These are phyloP conservation scores for Rhodotorula paludigena DNA, from an alignment of 768 basidiomycete genomes.

Conservation along the genomic window DNA sequence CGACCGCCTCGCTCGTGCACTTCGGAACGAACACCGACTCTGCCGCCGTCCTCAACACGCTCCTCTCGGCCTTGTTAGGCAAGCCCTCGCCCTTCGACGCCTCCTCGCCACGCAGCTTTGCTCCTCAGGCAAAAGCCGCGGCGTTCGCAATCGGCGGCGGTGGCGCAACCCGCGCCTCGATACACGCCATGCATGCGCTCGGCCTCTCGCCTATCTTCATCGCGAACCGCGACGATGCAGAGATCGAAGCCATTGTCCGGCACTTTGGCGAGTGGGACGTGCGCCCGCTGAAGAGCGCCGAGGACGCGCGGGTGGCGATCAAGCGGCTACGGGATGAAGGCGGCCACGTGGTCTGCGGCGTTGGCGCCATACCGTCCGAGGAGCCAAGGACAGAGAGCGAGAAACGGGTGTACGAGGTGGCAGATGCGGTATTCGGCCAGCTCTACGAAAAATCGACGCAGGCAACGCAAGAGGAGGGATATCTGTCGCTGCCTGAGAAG, in stretches of 20 bases:
- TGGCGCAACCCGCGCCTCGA: background rate
- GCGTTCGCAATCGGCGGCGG: constrained; percentile 6
- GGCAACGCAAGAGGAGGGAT: background rate
- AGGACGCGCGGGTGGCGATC: background rate
- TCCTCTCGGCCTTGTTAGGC: background rate
- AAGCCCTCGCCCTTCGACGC: background rate
- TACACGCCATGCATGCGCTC: background rate
- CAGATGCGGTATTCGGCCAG: background rate
- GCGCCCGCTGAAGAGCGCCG: background rate
- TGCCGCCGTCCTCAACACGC: background rate
- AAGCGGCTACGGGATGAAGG: background rate
- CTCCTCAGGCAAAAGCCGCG: background rate
- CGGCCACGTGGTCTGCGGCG: background rate
- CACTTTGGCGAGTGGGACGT: background rate
- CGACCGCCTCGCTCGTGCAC: background rate
- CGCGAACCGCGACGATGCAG: background rate
- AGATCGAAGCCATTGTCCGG: background rate
- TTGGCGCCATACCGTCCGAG: background rate
- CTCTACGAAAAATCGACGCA: background rate
- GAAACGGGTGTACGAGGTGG: background rate
- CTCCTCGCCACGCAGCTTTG: background rate
- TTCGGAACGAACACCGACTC: constrained; percentile 2
- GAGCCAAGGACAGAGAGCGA: background rate
- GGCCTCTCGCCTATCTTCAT: background rate
- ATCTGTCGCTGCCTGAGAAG: background rate